A percentile compares a stretch with the other conserved stretches of the same genome.
phyloP scores from a whole-genome alignment of 139 green algal genomes.

The Ettlia oleoabundans region DNA sequence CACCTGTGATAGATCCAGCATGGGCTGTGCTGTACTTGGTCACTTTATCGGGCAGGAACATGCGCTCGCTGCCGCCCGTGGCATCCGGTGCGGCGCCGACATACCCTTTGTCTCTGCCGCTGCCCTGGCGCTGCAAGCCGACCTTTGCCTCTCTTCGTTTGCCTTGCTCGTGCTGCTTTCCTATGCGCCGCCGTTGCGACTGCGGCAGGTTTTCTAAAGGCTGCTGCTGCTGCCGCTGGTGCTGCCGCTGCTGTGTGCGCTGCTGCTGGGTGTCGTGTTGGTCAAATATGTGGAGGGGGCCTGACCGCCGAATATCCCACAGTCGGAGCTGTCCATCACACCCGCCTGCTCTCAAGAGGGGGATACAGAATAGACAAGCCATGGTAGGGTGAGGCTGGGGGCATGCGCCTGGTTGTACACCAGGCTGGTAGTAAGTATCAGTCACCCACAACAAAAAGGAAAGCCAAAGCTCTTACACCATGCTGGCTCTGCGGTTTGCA shows the following conservation, averaged over 20 bases:
- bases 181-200: background rate
- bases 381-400: too few relatives aligned
- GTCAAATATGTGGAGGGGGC: constrained; percentile 67
- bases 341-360: too few relatives aligned
- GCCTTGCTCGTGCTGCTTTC: too few relatives aligned
- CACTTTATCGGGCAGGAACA: constrained; percentile 27
- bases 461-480: too few relatives aligned
- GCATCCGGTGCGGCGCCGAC: background rate
- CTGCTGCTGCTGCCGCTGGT: constrained; percentile 14
- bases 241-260: background rate
- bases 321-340: constrained; percentile 68
- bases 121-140: background rate
- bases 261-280: constrained; percentile 56
- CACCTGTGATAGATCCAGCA: constrained; percentile 27
- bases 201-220: background rate
- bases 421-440: too few relatives aligned
- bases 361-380: too few relatives aligned
- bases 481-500: too few relatives aligned
- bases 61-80: background rate
- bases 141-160: background rate
- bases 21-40: constrained; percentile 29
- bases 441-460: too few relatives aligned
- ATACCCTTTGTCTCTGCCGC: background rate
- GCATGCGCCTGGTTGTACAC: too few relatives aligned
- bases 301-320: constrained; percentile 80